Evolutionary conservation across 2,329 filamentous ascomycete species (phyloP), one percentile per base, ranked within the genome.

Genomic region (Fusarium nelsonii): DNA sequence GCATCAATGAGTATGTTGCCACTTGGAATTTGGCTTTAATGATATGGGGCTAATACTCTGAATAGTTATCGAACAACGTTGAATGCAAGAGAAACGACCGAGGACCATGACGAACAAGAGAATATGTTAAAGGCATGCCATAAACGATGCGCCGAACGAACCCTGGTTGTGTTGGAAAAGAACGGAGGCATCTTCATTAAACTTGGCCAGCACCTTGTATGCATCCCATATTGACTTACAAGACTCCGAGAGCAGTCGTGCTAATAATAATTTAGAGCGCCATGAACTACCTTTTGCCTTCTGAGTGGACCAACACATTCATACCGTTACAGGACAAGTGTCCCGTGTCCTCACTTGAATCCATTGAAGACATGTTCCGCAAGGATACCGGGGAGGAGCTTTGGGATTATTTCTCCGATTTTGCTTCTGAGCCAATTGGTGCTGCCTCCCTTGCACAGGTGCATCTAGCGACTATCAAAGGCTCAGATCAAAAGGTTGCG

Each of bases 121-220:
- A 83, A 80, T n/a, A 79, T 91, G 37, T 83, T 99, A 53, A 91
- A 89, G 72, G 90, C 90, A 68, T 98, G 96, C 77, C 96, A 99
- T 80, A 91, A 97, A 78, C 88, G 96, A 79, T 99, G 96, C 81
- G 96, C 96, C 32, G 87, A 93, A 74, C 89, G 96, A 65, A 97
- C 96, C 1, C 83, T 98, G 41, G 87, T 86, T 59, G 94, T 97
- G 3, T 82, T 98, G 69, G 96, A 99, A 84, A 93, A 92, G 84
- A 98, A 97, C 79, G 96, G 97, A 28, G 97, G 95, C 30, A 97
- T 99, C 68, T 99, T 98, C 74, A 98, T 99, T 78, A 99, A 99
- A 81, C 84, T 99, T 39, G 96, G 96, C 9, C 96, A 99, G 75
- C 96, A 99, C 81, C 80, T 99, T 80, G 89, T 90, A 84, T 41